Conservation (phyloP, 495 filamentous ascomycete species). For the Neurospora tetraspora region DNA sequence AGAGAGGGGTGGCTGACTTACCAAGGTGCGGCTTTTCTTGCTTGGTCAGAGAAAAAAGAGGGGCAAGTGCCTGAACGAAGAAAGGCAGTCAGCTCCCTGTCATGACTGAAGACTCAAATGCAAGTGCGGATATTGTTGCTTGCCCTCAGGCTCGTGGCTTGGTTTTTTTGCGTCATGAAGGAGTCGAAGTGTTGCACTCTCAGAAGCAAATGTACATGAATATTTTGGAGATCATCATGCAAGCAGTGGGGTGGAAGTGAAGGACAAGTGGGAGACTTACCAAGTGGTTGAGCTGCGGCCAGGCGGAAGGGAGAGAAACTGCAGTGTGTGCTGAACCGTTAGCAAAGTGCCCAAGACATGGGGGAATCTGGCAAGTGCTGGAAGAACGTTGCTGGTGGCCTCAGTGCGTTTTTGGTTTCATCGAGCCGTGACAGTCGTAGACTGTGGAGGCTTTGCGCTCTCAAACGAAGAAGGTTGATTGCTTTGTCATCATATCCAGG, state of each 20-base stretch:
- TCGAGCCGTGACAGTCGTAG: background rate
- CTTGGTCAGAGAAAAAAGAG: background rate
- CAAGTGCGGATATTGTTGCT: background rate
- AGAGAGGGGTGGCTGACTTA: background rate
- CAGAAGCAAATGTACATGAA: background rate
- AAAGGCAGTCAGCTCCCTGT: background rate
- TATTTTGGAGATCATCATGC: background rate
- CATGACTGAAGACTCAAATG: background rate
- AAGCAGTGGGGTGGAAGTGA: background rate
- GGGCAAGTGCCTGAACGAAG: background rate
- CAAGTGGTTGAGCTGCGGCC: background rate
- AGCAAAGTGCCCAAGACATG: background rate
- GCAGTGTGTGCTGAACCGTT: background rate
- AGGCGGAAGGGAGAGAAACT: background rate
- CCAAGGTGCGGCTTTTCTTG: background rate
- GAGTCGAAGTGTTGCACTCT: background rate
- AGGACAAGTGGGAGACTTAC: background rate
- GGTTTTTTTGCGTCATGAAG: background rate
- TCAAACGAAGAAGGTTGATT: no score
- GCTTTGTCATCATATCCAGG: no score
- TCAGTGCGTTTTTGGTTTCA: background rate
- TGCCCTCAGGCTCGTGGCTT: background rate
- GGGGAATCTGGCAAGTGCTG: background rate
- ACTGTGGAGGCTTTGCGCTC: no score
- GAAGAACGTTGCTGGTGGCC: background rate